Base-by-base conservation (phyloP, 2,329 filamentous ascomycete genomes). In the Cadophora sp. region DNA sequence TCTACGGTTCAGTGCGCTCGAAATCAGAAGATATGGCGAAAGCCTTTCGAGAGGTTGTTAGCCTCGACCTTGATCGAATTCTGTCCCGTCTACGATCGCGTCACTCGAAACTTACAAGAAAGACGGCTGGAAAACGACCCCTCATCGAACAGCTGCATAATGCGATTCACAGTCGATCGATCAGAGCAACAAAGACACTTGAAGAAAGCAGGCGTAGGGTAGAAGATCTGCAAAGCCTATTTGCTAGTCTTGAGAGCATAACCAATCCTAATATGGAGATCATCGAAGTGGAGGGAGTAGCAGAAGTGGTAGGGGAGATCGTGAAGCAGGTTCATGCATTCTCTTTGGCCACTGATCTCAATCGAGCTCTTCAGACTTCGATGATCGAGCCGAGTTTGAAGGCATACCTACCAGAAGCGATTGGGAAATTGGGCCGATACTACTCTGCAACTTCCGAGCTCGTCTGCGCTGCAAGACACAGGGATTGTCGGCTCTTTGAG, bases 341-440 rank as follows among this genome's bases (percentile, higher is more conserved):
- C 43, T 51, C 53, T 30, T 27, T 36, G 18, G n/a, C n/a, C n/a
- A n/a, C 33, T 8, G 47, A 66, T 62, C 68, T 73, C 36, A 50
- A 33, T 22, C 22, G n/a, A 43, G 64, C 50, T 33, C 59, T 73
- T 48, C 16, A 39, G 30, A 59, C 27, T 33, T 69, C n/a, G n/a
- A n/a, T n/a, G n/a, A n/a, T n/a, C n/a, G n/a, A n/a, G n/a, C n/a
- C n/a, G n/a, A n/a, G n/a, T n/a, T n/a, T n/a, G n/a, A n/a, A 71
- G 65, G 41, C 20, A 24, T 50, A 67, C 50, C 65, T 78, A 8
- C 67, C 69, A 9, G 65, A 75, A 59, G 70, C 73, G 51, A 70
- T 78, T 48, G 70, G 73, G 39, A 77, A 78, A 66, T 69, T 77
- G 36, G 71, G 74, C 18, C 67, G 72, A 51, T 77, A 77, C 56